Evolutionary conservation across 345 rosid species (phyloP), one percentile per base, ranked within the genome.

Genomic region (Zanthoxylum bungeanum): DNA sequence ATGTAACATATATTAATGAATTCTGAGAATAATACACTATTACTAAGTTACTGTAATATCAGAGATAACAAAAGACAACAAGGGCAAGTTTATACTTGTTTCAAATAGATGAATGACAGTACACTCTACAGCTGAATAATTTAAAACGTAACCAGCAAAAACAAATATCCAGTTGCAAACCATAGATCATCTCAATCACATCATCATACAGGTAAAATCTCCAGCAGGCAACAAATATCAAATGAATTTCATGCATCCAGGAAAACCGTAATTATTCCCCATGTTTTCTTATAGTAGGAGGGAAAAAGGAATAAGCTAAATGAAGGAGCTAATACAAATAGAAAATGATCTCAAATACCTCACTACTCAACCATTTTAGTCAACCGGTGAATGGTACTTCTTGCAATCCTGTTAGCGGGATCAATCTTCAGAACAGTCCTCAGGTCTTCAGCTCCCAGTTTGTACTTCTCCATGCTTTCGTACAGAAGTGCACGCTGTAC

Each of bases 391-490:
- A 95, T 71, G 6, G 99, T 95, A 82, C 99, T 95, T 84, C 93
- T 92, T 6, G 99, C 99, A 57, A 92, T 76, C 82, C 99, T 82
- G 78, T 95, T 95, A 25, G 72, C 71, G 0, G 99, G 98, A 76
- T 95, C 99, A 19, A 92, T 86, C 89, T 85, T 95, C 69, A 95
- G 85, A 80, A 95, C 98, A 63, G 83, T 84, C 83, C 96, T 89
- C 78, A 95, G 85, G 76, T 95, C 99, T 66, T 92, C 99, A 9
- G 99, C 99, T 14, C 99, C 99, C 17, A 91, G 96, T 72, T 80
- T 92, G 80, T 95, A 95, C 80, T 95, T 95, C 80, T 95, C 98
- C 99, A 95, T 95, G 74, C 98, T 92, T 82, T 95, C 99, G 51
- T 95, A 95, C 74, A 95, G 81, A 9, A 95, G 90, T 21, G 99